Evolutionary conservation across 441 rosid genomes (phyloP).

Genomic region (Bocquillonia castaneifolia): DNA sequence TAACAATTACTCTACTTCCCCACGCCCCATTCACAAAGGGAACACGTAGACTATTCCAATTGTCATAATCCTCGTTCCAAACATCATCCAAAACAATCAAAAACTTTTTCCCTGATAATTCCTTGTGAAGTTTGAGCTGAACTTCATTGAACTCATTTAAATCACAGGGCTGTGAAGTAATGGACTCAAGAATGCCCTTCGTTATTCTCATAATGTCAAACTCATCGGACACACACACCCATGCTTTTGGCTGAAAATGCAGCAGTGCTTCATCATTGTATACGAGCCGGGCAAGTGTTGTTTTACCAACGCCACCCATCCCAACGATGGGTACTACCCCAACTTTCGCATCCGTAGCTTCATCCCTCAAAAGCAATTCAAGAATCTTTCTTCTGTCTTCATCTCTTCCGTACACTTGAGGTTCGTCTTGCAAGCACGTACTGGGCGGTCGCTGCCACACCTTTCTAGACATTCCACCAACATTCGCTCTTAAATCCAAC

Average conservation of each 20-base stretch:
- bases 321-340: slow-evolving; percentile 16
- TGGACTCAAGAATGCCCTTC: slow-evolving; percentile 10
- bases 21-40: background rate
- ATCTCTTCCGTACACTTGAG: slow-evolving; percentile 15
- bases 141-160: slow-evolving; percentile 5
- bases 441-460: background rate
- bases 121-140: slow-evolving; percentile 7
- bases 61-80: background rate
- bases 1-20: slow-evolving; percentile 18
- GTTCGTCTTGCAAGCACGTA: slow-evolving; percentile 14
- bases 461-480: background rate
- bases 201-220: slow-evolving; percentile 17
- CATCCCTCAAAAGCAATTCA: background rate
- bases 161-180: background rate
- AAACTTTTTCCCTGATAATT: slow-evolving; percentile 6
- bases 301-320: slow-evolving; percentile 13
- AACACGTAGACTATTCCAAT: background rate
- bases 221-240: slow-evolving; percentile 24
- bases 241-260: slow-evolving; percentile 9
- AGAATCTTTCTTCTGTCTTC: slow-evolving; percentile 1
- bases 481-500: too few species aligned
- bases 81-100: slow-evolving; percentile 17
- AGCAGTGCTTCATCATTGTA: slow-evolving; percentile 8
- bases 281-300: slow-evolving; percentile 18
- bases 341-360: background rate